phyloP scores from a whole-genome alignment of 805 yeast species.

The Metschnikowia baotianmanensis region DNA sequence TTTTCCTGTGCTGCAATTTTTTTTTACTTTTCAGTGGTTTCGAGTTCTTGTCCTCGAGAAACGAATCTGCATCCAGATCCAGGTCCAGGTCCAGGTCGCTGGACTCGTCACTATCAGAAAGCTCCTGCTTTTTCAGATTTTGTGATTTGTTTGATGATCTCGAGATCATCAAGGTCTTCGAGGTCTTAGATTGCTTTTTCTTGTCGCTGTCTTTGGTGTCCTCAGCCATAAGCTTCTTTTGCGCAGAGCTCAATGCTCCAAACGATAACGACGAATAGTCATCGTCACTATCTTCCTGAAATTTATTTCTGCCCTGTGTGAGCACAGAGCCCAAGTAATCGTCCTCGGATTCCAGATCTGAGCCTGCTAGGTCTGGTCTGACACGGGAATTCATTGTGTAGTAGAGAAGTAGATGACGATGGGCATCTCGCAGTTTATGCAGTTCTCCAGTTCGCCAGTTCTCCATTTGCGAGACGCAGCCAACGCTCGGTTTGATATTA shows the following conservation, averaged over 20 bases:
- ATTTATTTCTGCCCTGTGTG: slow-evolving; percentile 3
- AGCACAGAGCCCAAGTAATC: slow-evolving; percentile 20
- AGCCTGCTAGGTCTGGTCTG: slow-evolving; percentile 7
- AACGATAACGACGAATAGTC: slow-evolving; percentile 57
- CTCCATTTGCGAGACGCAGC: background rate
- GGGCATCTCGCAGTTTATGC: slow-evolving; percentile 9
- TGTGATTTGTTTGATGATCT: slow-evolving; percentile 1
- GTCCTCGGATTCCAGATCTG: slow-evolving; percentile 20
- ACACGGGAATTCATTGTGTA: slow-evolving; percentile 6
- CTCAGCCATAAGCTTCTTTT: slow-evolving; percentile 39
- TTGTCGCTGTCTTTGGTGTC: slow-evolving; percentile 17
- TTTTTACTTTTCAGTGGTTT: slow-evolving; percentile 27
- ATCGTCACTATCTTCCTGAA: slow-evolving; percentile 30
- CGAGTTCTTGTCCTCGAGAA: background rate
- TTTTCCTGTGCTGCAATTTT: slow-evolving; percentile 20
- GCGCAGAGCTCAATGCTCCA: slow-evolving; percentile 63
- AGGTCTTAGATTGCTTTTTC: slow-evolving; percentile 11
- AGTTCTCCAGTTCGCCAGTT: background rate
- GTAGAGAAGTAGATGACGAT: slow-evolving; percentile 1
- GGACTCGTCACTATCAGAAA: slow-evolving; percentile 12
- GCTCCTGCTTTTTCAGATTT: slow-evolving; percentile 6
- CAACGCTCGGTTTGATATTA: no score
- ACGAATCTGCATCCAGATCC: slow-evolving; percentile 2
- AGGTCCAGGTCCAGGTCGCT: slow-evolving; percentile 21
- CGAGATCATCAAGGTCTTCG: no score